Evolutionary conservation across 164 flowering plant genomes (phyloP), one percentile per base, ranked within the genome.

Genomic region (Macadamia tetraphylla): DNA sequence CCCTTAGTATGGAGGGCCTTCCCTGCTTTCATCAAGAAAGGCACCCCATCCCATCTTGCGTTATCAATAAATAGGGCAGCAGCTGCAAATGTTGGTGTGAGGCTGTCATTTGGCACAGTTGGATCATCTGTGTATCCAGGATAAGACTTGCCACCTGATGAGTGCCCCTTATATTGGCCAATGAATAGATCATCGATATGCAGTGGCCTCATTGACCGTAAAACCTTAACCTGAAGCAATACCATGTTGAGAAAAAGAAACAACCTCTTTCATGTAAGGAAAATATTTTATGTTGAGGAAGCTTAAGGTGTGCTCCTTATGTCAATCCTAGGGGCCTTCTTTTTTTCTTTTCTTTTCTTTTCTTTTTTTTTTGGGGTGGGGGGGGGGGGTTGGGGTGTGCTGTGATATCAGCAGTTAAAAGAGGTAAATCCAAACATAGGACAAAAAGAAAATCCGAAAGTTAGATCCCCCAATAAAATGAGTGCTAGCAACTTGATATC

Each of bases 31-130:
- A 92, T 92, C 57, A 92, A 72, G 74, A 92, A 90, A 55, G 98
- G 98, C 57, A 92, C 98, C 15, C 98, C 96, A 78, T 92, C 98
- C 98, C 98, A 92, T 69, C 98, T 73, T 18, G 96, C 92, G 76
- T 92, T 92, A 63, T 90, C 76, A 7, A 92, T 86, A 70, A 86
- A 88, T 18, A 92, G 78, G 5, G 96, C 94, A 48, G 94, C 91
- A 6, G 96, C 96, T 10, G 89, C 88, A 74, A 87, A 92, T 40
- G 98, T 92, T 10, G 94, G 88, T 17, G 94, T 90, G 9, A 86
- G 74, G 72, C 91, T 88, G 70, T 71, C 75, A 14, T 83, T 86
- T 2, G 89, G 88, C 46, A 88, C 85, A 5, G 90, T 86, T 58
- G 89, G 85, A 57, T 88, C 92, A 74, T 88, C 93, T 32, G 82